Conservation (phyloP, 2,329 filamentous ascomycete species). For the Pseudophaeomoniella oleicola region DNA sequence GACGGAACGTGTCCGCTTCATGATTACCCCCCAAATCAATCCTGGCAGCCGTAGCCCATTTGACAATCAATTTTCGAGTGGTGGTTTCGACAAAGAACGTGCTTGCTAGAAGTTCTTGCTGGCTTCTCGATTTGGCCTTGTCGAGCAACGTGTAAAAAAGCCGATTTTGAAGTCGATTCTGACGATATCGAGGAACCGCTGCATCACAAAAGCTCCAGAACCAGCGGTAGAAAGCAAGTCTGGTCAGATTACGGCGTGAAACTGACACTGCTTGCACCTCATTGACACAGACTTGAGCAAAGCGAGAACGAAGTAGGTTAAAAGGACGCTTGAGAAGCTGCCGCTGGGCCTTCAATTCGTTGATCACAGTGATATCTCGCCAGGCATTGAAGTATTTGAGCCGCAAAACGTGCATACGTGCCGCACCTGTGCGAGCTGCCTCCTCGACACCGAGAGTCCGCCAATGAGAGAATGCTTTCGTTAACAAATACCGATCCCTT, state of each 20-base stretch:
- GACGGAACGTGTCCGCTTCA: slow-evolving; percentile 16
- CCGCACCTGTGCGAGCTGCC: slow-evolving; percentile 49
- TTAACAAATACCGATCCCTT: slow-evolving; percentile 50
- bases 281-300: slow-evolving; percentile 19
- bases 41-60: slow-evolving; percentile 19
- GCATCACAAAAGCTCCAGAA: slow-evolving; percentile 29
- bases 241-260: slow-evolving; percentile 16
- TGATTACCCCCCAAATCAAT: slow-evolving; percentile 14
- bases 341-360: slow-evolving; percentile 37
- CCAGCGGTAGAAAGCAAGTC: slow-evolving; percentile 25
- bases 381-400: slow-evolving; percentile 56
- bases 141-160: slow-evolving; percentile 26
- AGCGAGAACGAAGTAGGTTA: slow-evolving; percentile 33
- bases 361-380: slow-evolving; percentile 49
- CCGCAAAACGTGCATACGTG: slow-evolving; percentile 55
- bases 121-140: slow-evolving; percentile 22
- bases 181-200: slow-evolving; percentile 27
- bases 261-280: slow-evolving; percentile 18
- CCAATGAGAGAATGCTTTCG: slow-evolving; percentile 57
- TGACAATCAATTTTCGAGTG: slow-evolving; percentile 16
- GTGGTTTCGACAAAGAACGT: slow-evolving; percentile 14
- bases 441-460: slow-evolving; percentile 49
- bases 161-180: slow-evolving; percentile 23
- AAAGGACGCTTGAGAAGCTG: slow-evolving; percentile 42
- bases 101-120: slow-evolving; percentile 24